Percentiles rank a stretch among this genome's conserved stretches.
phyloP scores from a whole-genome alignment of 2,329 filamentous ascomycete species.

The Alternaria sp. region DNA sequence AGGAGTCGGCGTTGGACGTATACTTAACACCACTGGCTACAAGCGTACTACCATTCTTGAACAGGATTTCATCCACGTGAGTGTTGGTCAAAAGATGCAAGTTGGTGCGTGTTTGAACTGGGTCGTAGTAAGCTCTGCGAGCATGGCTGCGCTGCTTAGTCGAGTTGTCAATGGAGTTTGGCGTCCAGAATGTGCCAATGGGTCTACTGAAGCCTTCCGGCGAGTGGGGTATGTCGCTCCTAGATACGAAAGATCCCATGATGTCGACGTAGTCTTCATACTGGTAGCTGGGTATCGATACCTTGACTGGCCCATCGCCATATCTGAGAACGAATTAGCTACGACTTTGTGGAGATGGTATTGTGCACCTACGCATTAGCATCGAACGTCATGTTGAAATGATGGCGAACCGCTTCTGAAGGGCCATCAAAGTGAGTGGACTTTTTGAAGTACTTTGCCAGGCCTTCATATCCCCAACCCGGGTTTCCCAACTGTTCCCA shows the following conservation, averaged over 20 bases:
- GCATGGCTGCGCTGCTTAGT: slow-evolving; percentile 17
- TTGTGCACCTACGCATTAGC: background rate
- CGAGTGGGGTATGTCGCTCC: slow-evolving; percentile 16
- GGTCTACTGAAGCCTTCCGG: slow-evolving; percentile 15
- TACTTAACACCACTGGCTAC: slow-evolving; percentile 21
- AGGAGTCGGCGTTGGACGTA: slow-evolving; percentile 7
- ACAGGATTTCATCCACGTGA: slow-evolving; percentile 20
- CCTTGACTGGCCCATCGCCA: slow-evolving; percentile 24
- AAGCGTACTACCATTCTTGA: slow-evolving; percentile 6
- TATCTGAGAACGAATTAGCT: slow-evolving; percentile 9
- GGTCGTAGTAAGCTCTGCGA: slow-evolving; percentile 25
- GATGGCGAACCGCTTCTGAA: slow-evolving; percentile 5
- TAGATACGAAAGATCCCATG: slow-evolving; percentile 12
- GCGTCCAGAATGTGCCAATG: slow-evolving; percentile 38
- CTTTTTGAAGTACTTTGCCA: slow-evolving; percentile 50
- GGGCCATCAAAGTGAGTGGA: slow-evolving; percentile 20
- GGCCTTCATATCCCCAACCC: slow-evolving; percentile 65
- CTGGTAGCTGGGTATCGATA: slow-evolving; percentile 25
- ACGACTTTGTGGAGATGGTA: accelerated
- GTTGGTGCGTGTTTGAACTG: slow-evolving; percentile 10
- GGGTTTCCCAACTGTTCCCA: slow-evolving; percentile 66
- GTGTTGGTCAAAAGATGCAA: slow-evolving; percentile 20
- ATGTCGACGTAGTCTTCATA: slow-evolving; percentile 21
- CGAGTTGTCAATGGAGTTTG: slow-evolving; percentile 21
- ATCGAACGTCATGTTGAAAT: slow-evolving; percentile 25